Conservation (phyloP, 2,329 filamentous ascomycete species). For the Parastagonospora nodorum region DNA sequence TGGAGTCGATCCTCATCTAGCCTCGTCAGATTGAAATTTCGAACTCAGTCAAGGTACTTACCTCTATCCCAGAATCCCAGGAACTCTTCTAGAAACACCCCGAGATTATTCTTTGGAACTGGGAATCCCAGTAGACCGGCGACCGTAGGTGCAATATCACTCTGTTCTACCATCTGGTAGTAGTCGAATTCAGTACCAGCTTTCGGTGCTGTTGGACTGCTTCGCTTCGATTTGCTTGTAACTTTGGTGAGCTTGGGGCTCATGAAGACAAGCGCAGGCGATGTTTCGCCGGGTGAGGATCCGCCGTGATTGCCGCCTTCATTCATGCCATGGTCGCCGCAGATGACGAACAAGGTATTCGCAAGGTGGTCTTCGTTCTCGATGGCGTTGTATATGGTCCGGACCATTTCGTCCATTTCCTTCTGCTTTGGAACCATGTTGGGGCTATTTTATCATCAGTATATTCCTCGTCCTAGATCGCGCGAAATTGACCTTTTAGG, state of each 20-base stretch:
- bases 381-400: slow-evolving; percentile 76
- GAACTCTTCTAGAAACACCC: slow-evolving; percentile 81
- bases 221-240: slow-evolving; percentile 35
- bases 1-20: slow-evolving; percentile 61
- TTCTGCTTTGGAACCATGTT: slow-evolving; percentile 92
- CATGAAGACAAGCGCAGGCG: slow-evolving; percentile 87
- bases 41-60: slow-evolving; percentile 55
- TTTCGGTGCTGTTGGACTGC: slow-evolving; percentile 63
- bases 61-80: slow-evolving; percentile 74
- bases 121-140: slow-evolving; percentile 87
- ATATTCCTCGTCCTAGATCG: slow-evolving; percentile 14
- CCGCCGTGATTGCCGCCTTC: slow-evolving; percentile 97
- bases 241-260: slow-evolving; percentile 77
- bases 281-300: slow-evolving; percentile 91
- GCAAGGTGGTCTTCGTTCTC: slow-evolving; percentile 70
- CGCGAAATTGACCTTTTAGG: slow-evolving; percentile 67
- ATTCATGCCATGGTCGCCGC: slow-evolving; percentile 99
- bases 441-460: slow-evolving; percentile 58
- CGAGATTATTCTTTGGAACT: slow-evolving; percentile 85
- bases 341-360: slow-evolving; percentile 82
- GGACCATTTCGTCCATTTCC: slow-evolving; percentile 89
- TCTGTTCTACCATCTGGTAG: slow-evolving; percentile 87
- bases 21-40: slow-evolving; percentile 29
- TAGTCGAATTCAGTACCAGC: slow-evolving; percentile 72
- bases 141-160: slow-evolving; percentile 88